Conservation (phyloP, 2,329 filamentous ascomycete genomes). For the Fusarium virguliforme region DNA sequence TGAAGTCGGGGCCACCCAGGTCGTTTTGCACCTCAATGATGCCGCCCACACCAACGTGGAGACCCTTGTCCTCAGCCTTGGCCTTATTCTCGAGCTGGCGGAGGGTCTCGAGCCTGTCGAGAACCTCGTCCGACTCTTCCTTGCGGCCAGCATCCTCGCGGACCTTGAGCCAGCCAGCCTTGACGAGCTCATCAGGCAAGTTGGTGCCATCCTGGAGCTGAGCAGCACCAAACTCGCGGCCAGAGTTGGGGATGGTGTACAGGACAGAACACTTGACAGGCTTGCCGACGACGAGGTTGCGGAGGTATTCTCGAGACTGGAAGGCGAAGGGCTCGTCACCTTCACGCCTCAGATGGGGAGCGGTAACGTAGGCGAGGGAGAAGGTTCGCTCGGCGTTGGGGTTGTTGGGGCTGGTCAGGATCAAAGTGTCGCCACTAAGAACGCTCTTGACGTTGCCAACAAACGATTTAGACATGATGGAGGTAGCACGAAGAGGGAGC, state of each 20-base stretch:
- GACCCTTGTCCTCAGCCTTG: conserved; percentile 82
- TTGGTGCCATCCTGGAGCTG: conserved; percentile 82
- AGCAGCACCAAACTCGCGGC: conserved; percentile 90
- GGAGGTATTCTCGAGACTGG: conserved; percentile 93
- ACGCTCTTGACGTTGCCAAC: conserved; percentile 91
- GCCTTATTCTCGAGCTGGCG: conserved; percentile 84
- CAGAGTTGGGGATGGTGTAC: conserved; percentile 88
- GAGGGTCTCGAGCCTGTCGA: conserved; percentile 82
- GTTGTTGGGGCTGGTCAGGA: conserved; percentile 87
- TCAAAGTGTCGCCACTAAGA: conserved; percentile 91
- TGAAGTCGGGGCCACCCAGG: conserved; percentile 82
- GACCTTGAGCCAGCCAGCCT: conserved; percentile 93
- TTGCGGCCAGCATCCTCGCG: conserved; percentile 94
- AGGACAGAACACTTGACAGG: conserved; percentile 86
- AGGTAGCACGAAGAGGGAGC: conserved; percentile 44
- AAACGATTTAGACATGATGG: conserved; percentile 68
- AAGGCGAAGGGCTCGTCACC: conserved; percentile 95
- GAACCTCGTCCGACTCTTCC: conserved; percentile 85
- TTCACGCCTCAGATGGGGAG: conserved; percentile 88
- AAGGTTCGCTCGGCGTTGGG: conserved; percentile 87
- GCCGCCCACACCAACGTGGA: conserved; percentile 80
- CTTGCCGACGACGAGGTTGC: conserved; percentile 88
- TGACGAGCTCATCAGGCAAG: conserved; percentile 86
- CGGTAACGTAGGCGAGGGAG: conserved; percentile 92
- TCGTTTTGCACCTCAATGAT: conserved; percentile 87